Conservation (phyloP, 768 basidiomycete genomes). For the Phanerochaete sordida region DNA sequence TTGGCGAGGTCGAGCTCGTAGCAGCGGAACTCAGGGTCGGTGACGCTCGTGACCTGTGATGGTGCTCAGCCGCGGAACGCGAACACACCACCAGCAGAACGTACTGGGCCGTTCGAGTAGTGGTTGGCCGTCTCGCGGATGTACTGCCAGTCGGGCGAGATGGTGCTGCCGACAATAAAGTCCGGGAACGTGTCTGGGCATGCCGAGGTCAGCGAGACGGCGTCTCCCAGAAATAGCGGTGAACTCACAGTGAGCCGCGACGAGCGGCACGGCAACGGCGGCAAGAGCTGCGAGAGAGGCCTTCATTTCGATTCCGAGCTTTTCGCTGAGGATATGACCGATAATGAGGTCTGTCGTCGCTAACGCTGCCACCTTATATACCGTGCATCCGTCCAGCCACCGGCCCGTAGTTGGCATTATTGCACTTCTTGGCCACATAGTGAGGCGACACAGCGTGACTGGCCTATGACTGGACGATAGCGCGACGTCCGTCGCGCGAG, state of each 20-base stretch:
- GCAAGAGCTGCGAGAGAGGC: conserved; percentile 16
- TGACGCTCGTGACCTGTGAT: conserved; percentile 27
- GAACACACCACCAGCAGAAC: background rate
- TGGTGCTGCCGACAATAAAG: conserved; percentile 23
- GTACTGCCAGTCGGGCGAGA: conserved; percentile 23
- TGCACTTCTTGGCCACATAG: background rate
- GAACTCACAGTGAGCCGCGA: conserved; percentile 22
- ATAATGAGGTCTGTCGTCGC: no score
- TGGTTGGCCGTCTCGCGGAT: conserved; percentile 30
- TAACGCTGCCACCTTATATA: background rate
- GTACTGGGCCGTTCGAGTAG: conserved; percentile 27
- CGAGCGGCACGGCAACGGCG: conserved; percentile 15
- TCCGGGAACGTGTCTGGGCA: conserved; percentile 29
- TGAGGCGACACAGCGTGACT: background rate
- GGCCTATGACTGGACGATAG: background rate
- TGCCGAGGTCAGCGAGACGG: background rate
- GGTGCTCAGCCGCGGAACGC: background rate
- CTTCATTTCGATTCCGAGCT: conserved; percentile 15
- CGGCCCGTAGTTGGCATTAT: background rate
- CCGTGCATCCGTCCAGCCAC: background rate
- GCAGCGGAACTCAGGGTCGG: conserved; percentile 29
- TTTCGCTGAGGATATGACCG: background rate
- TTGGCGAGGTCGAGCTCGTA: conserved; percentile 27
- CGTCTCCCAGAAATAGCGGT: background rate
- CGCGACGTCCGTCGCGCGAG: background rate